These are phyloP conservation scores for Pseudoscleropodium purum DNA, from an alignment of 225 moss, liverwort and hornwort genomes.

Conservation along the genomic window DNA sequence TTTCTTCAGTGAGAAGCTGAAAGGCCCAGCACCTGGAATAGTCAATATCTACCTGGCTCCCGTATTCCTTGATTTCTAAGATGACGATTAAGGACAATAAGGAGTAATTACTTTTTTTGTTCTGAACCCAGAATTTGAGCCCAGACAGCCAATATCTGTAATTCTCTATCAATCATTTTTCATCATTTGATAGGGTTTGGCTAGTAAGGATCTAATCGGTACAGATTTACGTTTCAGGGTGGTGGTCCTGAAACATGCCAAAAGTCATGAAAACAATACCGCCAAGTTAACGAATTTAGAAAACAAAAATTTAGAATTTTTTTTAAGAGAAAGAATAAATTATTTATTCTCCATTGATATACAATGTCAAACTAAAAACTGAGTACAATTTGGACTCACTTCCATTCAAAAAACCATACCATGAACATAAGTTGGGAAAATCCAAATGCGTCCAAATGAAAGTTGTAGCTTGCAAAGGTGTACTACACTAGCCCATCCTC, in stretches of 20 bases:
- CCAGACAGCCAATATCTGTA: not conserved
- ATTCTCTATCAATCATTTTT: too few species aligned
- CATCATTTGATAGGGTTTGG: too few species aligned
- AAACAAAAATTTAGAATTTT: too few species aligned
- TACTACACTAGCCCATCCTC: too few species aligned
- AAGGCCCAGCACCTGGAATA: not conserved
- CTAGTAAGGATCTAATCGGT: not conserved
- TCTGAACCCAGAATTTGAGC: not conserved
- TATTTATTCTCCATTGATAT: too few species aligned
- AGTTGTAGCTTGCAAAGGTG: too few species aligned
- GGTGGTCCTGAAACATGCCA: not conserved
- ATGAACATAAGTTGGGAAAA: too few species aligned
- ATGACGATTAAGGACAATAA: not conserved
- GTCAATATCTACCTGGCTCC: not conserved
- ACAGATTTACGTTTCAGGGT: not conserved
- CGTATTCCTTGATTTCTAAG: not conserved
- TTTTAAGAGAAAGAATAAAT: too few species aligned
- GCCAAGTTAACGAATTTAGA: not conserved
- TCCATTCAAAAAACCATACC: too few species aligned
- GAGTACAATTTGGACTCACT: too few species aligned
- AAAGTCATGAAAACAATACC: not conserved
- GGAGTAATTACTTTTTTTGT: not conserved
- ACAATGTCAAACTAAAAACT: too few species aligned
- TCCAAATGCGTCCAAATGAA: too few species aligned
- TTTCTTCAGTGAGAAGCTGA: not conserved